Evolutionary conservation across 2,329 filamentous ascomycete species (phyloP), one percentile per base, ranked within the genome.

Genomic region (Penicillium sclerotigenum): DNA sequence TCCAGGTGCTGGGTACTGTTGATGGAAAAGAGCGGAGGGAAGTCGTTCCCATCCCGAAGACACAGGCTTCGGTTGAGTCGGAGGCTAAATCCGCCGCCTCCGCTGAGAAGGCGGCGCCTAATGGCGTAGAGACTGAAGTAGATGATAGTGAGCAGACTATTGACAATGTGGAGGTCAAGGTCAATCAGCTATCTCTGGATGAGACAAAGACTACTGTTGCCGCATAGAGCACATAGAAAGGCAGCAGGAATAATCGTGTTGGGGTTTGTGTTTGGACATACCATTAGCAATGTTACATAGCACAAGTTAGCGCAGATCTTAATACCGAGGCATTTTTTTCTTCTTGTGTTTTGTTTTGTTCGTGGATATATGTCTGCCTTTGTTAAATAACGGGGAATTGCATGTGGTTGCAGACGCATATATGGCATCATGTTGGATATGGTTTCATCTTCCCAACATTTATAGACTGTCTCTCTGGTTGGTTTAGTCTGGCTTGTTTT

Each of bases 1-100:
- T 74, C 31, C 60, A 71, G 54, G 64, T 74, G 16, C 54, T 75
- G 28, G 72, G 71, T 11, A 68, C 68, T 24, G 70, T 69, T 43
- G 63, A 71, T 36, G 72, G 73, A 36, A 68, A 71, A 57, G 65
- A 65, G 13, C 64, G 72, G 37, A 63, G 68, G 20, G 42, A 54
- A 7, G 65, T 29, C 7, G 58, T 75, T 31, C 66, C 70, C 4
- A 66, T 73, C 14, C 53, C 60, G 1, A 53, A 58, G 50, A n/a
- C 22, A 5, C 40, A 57, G 22, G 11, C 31, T 31, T 48, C n/a
- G 13, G 24, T 29, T 16, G 26, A 31, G 50, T 22, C 55, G 9
- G 18, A 40, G 40, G 52, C 52, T 41, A 40, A 43, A 16, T 13
- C 42, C 18, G 34, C 11, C 13, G 8, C 20, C 13, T 33, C 42